phyloP scores from a whole-genome alignment of 2,329 filamentous ascomycete genomes.

The Geosmithia putterillii region DNA sequence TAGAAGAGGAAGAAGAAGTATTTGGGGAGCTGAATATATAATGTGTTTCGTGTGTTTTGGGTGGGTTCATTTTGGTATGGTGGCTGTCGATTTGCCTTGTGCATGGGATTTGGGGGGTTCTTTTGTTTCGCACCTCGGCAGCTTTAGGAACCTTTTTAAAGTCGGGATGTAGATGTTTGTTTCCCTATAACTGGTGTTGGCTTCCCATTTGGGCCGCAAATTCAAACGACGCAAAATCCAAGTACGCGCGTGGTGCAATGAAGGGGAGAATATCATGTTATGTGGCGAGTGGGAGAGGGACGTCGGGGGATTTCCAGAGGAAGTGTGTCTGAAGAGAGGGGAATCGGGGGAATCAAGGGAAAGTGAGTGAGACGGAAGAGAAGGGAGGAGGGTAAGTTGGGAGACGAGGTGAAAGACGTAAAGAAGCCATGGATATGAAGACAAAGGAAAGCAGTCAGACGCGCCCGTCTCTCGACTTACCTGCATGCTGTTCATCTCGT shows the following conservation, averaged over 20 bases:
- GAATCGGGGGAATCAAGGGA: no score
- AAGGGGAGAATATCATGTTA: background rate
- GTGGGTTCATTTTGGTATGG: no score
- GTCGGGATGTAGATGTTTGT: slow-evolving; percentile 87
- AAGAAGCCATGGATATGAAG: slow-evolving; percentile 6
- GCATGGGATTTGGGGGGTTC: background rate
- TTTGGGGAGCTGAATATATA: no score
- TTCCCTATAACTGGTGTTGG: slow-evolving; percentile 48
- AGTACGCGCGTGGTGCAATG: background rate
- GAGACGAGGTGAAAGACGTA: slow-evolving; percentile 11
- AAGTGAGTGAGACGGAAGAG: background rate
- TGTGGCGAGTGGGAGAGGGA: no score
- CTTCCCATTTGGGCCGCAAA: slow-evolving; percentile 46
- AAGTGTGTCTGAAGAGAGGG: no score
- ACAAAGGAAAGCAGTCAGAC: background rate
- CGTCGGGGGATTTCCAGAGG: no score
- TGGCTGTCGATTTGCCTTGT: no score
- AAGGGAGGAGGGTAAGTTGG: slow-evolving; percentile 4
- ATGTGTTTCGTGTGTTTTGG: no score
- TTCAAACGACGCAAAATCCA: slow-evolving; percentile 9
- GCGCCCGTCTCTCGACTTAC: slow-evolving; percentile 45
- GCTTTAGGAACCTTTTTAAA: slow-evolving; percentile 91
- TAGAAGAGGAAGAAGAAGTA: no score
- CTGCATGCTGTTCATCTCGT: slow-evolving; percentile 98
- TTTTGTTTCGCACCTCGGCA: slow-evolving; percentile 75